Base-by-base conservation (phyloP, 2,329 filamentous ascomycete species). In the Clarireedia hainanense region DNA sequence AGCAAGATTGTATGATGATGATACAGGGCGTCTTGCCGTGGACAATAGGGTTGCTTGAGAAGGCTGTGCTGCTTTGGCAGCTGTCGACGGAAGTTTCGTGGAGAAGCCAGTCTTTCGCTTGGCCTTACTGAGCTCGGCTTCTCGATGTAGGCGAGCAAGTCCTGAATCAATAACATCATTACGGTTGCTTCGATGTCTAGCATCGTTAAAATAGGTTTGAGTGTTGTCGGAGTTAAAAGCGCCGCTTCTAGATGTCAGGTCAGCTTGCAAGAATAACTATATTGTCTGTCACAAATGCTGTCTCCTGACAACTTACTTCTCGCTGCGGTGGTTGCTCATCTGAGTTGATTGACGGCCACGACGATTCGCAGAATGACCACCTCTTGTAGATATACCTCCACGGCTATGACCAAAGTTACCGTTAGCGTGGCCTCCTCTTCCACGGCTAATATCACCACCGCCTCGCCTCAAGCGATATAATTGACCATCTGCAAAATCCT, bases 401-500 rank as follows among this genome's bases (percentile, higher is more conserved):
- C 54, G 47, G n/a, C 45, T 30, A 15, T 27, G 50, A 27, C 40
- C 43, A 5, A 24, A 24, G 12, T 14, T 3, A 17, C 20, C 39
- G 36, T 20, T 42, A 23, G 42, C 24, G 27, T 30, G 55, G 26
- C 52, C 51, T 24, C 52, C 55, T 58, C 56, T 57, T 30, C 56
- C 47, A 36, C 50, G 50, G 39, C 24, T 57, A 10, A 37, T 14
- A 17, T 37, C 24, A 39, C 4, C 46, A 45, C 50, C 54, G 24
- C 47, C 56, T 58, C 57, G 59, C 24, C 65, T 57, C n/a, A 64
- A 17, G 14, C 66, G 60, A 52, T 63, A 63, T 4, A 68, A 51
- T 47, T 67, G 64, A 9, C 66, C 66, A 50, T 64, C 61, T 3
- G 61, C 61, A 43, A 67, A 65, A 12, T 59, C 56, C n/a, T 65